Evolutionary conservation across 441 rosid genomes (phyloP), one percentile per base, ranked within the genome.

Genomic region (Biscutella laevigata): DNA sequence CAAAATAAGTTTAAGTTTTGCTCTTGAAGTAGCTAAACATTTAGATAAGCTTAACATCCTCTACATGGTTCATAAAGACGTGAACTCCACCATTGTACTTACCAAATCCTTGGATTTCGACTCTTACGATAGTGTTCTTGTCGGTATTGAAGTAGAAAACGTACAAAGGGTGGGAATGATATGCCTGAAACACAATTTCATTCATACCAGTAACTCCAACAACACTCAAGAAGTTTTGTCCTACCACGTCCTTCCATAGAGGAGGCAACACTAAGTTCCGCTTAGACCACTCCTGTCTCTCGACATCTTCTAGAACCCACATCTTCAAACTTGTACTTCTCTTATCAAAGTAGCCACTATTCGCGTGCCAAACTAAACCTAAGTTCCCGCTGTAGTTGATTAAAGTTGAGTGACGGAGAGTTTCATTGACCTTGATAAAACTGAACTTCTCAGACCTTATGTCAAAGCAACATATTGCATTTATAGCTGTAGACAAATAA

Each of bases 31-130:
- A 25, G 6, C 27, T 25, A 25, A 25, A 25, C 27, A 25, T 4
- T 25, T 25, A 4, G 7, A 35, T 6, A 17, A 19, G 39, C 38
- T n/a, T 48, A 10, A 47, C 38, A 11, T 50, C 9, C 19, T 53
- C 59, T 4, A 38, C 47, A 53, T 53, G 47, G 46, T 53, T 2
- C 1, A 28, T 19, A 40, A 19, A 39, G 9, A n/a, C 39, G 20
- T 11, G 26, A 38, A 26, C 5, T 25, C 3, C 4, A 10, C 0
- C 1, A 10, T 10, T 4, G 9, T 6, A 34, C 22, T 0, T 10
- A 6, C 20, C 27, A 24, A 36, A 10, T 8, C 58, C 36, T 25
- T 53, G 46, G 25, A 53, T 37, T 39, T 7, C 19, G 26, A 53
- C 13, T 27, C 27, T 53, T 6, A 6, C 1, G 7, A 38, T 3